Evolutionary conservation across 2,329 filamentous ascomycete species (phyloP), one percentile per base, ranked within the genome.

Genomic region (Fusarium sp.): DNA sequence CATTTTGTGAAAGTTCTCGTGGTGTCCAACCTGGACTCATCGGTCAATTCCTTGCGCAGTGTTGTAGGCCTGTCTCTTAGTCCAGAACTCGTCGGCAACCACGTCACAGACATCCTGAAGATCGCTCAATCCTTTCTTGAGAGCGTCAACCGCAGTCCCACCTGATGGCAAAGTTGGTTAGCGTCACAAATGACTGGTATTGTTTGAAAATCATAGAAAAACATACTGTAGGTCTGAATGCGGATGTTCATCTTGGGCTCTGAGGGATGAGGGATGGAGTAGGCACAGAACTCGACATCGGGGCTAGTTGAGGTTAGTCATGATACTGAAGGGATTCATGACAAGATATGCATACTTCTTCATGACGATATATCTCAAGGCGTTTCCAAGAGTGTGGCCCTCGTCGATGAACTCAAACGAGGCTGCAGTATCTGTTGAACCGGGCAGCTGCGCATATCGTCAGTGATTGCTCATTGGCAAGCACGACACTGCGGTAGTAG

Each of bases 251-350:
- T 97, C 83, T 97, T 96, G 41, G 91, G 85, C 82, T 99, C 96
- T 40, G 95, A 97, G 53, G 96, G 96, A 82, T 99, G 96, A 31
- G 96, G 96, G 66, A 99, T 98, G 8, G 95, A 94, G 82, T 99
- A 99, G 66, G 95, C 96, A 82, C 96, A 98, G 83, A 99, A 98
- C 80, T 99, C 96, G 65, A 99, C 96, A 70, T 96, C 90, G 31
- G 96, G 95, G 80, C 95, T 98, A 71, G 56, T 56, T 11, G 43
- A 27, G 51, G n/a, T 60, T 46, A 65, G 71, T 65, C 48, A 76
- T 52, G 3, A 11, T 18, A 16, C 16, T 16, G 4, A 8, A n/a
- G 2, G 9, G 10, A n/a, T 15, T 6, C 6, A 31, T 16, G 11
- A 11, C 3, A 8, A 54, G 11, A n/a, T 11, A 31, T 48, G 78